Base-by-base conservation (phyloP, 495 filamentous ascomycete genomes). In the Pyrenopolyporus hunteri region DNA sequence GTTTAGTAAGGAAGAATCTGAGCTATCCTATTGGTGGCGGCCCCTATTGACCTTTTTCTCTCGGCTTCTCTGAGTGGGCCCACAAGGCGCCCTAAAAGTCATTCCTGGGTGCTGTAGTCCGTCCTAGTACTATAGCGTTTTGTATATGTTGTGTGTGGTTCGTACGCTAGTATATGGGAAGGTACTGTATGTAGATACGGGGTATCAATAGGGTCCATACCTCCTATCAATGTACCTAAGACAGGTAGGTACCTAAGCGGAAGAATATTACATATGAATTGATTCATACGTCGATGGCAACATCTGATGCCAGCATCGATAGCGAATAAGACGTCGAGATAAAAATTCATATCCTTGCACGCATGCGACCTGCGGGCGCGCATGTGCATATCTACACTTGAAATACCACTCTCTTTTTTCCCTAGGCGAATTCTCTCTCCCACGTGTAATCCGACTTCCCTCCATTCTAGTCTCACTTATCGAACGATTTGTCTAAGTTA, bases 1-100 rank as follows among this genome's bases (percentile, higher is more conserved):
- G 51, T 19, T 65, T 65, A 59, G 56, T 65, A 35, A 65, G 55
- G n/a, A 45, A 56, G 28, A 59, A 59, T 59, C 56, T 56, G 11
- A 43, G 36, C 9, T 14, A 10, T 56, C 56, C 7, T 19, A 65
- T 65, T 65, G 62, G 62, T 42, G 6, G 45, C 28, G 2, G 26
- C 31, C 44, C 48, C 36, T 25, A 28, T 49, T 46, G 35, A 43
- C 42, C 20, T 11, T 51, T 35, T 60, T 65, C 62, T 65, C 31
- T 65, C 43, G 49, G 56, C 45, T 65, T 65, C 62, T 59, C 5
- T 40, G n/a, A 49, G 62, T 55, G 56, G 62, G 32, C 32, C 56
- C 61, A 49, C 32, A 43, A 28, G 39, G 26, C 46, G 33, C 53
- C 51, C 43, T 45, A 57, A 51, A 46, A 5, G 46, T 44, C 48